These are phyloP conservation scores for Talaromyces sp. DNA, from an alignment of 2,329 filamentous ascomycete species.

Conservation along the genomic window DNA sequence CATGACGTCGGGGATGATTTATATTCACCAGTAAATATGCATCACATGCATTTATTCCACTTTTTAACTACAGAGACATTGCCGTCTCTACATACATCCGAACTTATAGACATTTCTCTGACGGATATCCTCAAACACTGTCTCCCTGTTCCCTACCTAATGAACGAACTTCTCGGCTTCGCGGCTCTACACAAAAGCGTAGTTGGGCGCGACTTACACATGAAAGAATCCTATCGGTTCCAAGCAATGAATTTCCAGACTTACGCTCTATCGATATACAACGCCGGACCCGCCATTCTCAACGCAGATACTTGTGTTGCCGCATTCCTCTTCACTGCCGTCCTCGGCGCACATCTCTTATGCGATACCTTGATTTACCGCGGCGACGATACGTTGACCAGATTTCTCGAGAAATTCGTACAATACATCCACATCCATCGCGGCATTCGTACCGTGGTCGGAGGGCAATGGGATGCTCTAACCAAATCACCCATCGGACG, in stretches of 20 bases:
- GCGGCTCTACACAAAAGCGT: constrained; percentile 5
- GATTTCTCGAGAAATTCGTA: constrained; percentile 1
- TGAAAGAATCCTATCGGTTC: neutral
- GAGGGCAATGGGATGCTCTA: neutral
- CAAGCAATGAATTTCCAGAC: constrained; percentile 9
- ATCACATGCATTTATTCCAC: neutral
- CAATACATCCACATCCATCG: constrained; percentile 4
- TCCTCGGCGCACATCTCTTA: constrained; percentile 3
- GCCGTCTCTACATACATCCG: neutral
- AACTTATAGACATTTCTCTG: neutral
- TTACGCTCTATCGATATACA: constrained; percentile 8
- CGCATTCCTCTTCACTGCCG: constrained; percentile 8
- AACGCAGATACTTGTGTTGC: constrained; percentile 1
- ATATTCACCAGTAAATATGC: constrained; percentile 6
- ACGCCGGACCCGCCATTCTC: neutral
- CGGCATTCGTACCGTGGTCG: neutral
- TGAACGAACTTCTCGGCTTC: constrained; percentile 13
- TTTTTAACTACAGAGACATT: neutral
- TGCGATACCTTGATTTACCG: constrained; percentile 8
- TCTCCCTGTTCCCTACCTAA: constrained; percentile 7
- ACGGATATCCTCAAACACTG: constrained; percentile 1
- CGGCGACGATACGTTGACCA: neutral
- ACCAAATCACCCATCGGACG: neutral
- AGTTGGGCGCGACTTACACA: neutral
- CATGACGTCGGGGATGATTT: neutral